These are phyloP conservation scores for Magnolia kwangsiensis DNA, from an alignment of 164 flowering plant genomes.

Conservation along the genomic window DNA sequence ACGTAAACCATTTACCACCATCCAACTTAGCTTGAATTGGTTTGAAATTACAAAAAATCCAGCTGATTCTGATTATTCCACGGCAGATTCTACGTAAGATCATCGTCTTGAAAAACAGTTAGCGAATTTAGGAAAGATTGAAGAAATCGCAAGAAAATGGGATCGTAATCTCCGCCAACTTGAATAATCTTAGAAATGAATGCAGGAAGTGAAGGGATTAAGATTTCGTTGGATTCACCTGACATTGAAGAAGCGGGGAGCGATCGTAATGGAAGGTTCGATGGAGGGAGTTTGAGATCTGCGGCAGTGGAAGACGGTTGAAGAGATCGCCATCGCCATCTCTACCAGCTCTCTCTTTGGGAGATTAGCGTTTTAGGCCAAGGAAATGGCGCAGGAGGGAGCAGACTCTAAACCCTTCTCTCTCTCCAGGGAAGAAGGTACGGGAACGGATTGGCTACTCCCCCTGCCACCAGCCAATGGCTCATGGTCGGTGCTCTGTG, in stretches of 20 bases:
- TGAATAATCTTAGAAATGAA: not conserved
- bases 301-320: slow-evolving; percentile 38
- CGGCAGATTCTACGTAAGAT: not conserved
- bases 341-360: not conserved
- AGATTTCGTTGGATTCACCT: slow-evolving; percentile 30
- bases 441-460: no score
- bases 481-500: no score
- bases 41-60: not conserved
- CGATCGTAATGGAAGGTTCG: slow-evolving; percentile 13
- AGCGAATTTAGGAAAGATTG: not conserved
- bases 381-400: not conserved
- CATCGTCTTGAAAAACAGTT: not conserved
- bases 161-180: not conserved
- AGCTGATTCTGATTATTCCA: not conserved
- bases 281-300: slow-evolving; percentile 13
- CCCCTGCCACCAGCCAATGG: no score
- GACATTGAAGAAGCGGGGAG: slow-evolving; percentile 19
- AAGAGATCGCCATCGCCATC: slow-evolving; percentile 41
- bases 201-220: not conserved
- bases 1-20: no score
- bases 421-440: no score
- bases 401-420: not conserved
- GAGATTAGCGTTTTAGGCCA: not conserved
- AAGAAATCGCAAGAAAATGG: not conserved
- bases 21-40: not conserved